Percentiles rank a stretch among this genome's conserved stretches.
These are phyloP conservation scores for Coffea eugenioides DNA, from an alignment of 257 asterid species.

Conservation along the genomic window DNA sequence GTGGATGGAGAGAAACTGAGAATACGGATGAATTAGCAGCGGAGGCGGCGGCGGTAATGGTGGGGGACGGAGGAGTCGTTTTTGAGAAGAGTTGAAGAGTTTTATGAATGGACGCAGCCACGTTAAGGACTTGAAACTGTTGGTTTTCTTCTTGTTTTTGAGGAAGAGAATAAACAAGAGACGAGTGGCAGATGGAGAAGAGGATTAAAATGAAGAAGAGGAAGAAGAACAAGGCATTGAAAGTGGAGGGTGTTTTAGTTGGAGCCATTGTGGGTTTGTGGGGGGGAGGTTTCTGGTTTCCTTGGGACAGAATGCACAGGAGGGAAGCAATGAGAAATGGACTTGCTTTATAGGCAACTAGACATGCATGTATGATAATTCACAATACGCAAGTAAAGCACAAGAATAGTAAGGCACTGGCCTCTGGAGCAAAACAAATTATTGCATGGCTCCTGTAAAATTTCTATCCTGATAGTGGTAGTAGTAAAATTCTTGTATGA, in stretches of 20 bases:
- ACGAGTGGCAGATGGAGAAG: background rate
- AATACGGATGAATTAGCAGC: conserved; percentile 18
- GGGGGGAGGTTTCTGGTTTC: background rate
- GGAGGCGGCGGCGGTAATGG: background rate
- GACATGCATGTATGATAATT: background rate
- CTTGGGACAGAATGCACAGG: background rate
- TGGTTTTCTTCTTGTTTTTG: background rate
- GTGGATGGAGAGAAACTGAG: conserved; percentile 47
- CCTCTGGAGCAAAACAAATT: no score
- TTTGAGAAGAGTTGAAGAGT: conserved; percentile 14
- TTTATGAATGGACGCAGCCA: conserved; percentile 10
- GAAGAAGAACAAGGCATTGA: background rate
- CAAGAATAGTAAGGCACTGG: no score
- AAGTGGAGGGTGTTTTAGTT: background rate
- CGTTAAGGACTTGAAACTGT: conserved; percentile 16
- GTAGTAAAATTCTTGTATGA: no score
- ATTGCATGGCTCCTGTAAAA: background rate
- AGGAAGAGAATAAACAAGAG: background rate
- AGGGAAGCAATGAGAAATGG: background rate
- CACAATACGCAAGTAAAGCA: no score
- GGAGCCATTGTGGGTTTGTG: background rate
- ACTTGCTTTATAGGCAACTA: background rate
- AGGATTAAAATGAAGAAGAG: background rate
- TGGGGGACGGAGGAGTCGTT: background rate
- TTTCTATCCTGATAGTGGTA: no score